These are phyloP conservation scores for Saitozyma podzolica DNA, from an alignment of 768 basidiomycete genomes.

Conservation along the genomic window DNA sequence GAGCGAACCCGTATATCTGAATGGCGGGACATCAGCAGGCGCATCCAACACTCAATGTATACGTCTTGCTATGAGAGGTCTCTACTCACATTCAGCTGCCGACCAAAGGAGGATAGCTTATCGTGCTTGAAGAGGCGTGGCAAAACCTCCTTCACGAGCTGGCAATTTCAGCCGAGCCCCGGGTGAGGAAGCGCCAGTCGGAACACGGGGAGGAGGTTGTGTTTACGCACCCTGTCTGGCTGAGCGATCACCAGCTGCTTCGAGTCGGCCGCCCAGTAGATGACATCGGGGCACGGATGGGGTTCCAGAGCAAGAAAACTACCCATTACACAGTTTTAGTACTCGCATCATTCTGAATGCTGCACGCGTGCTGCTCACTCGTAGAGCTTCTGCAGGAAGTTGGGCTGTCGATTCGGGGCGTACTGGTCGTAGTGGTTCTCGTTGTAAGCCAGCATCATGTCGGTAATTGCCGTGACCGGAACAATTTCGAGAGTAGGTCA, in stretches of 20 bases:
- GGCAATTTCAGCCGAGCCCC: not conserved
- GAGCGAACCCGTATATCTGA: slow-evolving; percentile 50
- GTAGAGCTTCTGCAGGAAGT: slow-evolving; percentile 51
- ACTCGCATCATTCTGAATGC: not conserved
- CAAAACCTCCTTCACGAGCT: slow-evolving; percentile 47
- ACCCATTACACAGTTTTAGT: not conserved
- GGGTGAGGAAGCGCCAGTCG: not conserved
- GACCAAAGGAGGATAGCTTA: slow-evolving; percentile 49
- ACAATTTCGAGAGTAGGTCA: too few species aligned
- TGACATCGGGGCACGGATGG: slow-evolving; percentile 45
- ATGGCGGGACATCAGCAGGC: slow-evolving; percentile 6
- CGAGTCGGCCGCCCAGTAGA: slow-evolving; percentile 51
- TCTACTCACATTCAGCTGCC: slow-evolving; percentile 50
- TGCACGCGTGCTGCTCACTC: slow-evolving; percentile 32
- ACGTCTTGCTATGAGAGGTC: not conserved
- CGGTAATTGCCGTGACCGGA: too few species aligned
- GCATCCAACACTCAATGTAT: too few species aligned
- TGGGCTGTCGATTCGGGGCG: slow-evolving; percentile 24
- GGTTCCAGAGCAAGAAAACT: slow-evolving; percentile 47
- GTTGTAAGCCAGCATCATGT: too few species aligned
- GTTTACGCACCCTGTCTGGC: slow-evolving; percentile 37
- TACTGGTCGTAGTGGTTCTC: too few species aligned
- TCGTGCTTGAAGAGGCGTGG: slow-evolving; percentile 51
- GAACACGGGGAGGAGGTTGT: not conserved
- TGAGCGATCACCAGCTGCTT: slow-evolving; percentile 49